Conservation (phyloP, 2,329 filamentous ascomycete species). For the Berkeleyomyces basicola region DNA sequence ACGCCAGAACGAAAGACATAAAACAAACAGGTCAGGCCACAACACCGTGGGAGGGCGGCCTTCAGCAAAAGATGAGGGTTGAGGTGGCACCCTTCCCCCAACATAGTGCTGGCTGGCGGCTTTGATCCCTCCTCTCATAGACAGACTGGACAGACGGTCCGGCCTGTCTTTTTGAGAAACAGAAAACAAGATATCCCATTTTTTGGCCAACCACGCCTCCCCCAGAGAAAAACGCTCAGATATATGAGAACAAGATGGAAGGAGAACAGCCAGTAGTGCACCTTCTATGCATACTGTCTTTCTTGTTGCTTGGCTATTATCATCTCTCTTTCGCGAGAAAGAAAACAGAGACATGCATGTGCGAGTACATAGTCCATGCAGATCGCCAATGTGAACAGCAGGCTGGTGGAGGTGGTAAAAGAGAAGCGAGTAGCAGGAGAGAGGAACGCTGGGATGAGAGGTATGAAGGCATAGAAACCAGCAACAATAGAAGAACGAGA, state of each 20-base stretch:
- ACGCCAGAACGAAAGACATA: constrained; percentile 9
- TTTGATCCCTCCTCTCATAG: background rate
- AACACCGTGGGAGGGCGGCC: background rate
- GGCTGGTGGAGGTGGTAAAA: background rate
- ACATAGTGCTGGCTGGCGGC: background rate
- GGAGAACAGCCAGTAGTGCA: constrained; percentile 6
- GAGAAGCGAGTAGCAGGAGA: background rate
- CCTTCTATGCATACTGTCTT: constrained; percentile 4
- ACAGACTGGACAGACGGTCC: background rate
- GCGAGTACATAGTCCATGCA: background rate
- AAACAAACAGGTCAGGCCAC: constrained; percentile 1
- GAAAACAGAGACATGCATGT: background rate
- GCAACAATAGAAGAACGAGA: constrained; percentile 3
- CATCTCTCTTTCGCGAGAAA: background rate
- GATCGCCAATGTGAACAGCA: background rate
- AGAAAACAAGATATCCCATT: constrained; percentile 16
- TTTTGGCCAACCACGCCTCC: constrained; percentile 1
- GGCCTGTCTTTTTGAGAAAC: background rate
- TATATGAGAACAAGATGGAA: constrained; percentile 2
- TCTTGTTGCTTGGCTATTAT: background rate
- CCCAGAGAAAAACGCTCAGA: constrained; percentile 3
- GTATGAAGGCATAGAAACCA: constrained; percentile 2
- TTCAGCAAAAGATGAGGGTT: background rate
- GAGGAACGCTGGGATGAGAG: background rate
- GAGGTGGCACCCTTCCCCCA: background rate